Conservation (phyloP, 441 rosid genomes). For the Cnidoscolus chayamansa region DNA sequence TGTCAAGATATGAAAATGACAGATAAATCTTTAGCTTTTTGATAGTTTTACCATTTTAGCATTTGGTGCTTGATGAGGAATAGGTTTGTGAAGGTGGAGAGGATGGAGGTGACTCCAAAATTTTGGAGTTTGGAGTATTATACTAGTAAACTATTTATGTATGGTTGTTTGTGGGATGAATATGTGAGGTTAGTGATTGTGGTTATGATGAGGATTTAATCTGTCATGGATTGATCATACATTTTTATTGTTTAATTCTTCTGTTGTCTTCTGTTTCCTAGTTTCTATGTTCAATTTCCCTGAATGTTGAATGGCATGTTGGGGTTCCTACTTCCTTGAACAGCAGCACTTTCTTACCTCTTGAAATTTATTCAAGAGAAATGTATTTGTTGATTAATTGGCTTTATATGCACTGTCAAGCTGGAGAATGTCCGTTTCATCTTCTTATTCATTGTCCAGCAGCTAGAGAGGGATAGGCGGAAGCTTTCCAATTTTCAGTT, state of each 20-base stretch:
- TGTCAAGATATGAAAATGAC: background rate
- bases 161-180: background rate
- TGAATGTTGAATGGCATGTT: background rate
- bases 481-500: background rate
- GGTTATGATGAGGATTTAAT: background rate
- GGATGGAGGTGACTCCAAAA: background rate
- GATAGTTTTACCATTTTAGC: background rate
- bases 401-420: background rate
- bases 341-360: background rate
- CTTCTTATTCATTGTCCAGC: constrained; percentile 4
- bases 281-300: background rate
- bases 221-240: background rate
- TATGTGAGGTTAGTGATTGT: no score
- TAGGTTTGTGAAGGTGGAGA: background rate
- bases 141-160: background rate
- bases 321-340: background rate
- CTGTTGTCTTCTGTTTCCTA: background rate
- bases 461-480: background rate
- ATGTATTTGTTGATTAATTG: background rate
- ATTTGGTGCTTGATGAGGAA: background rate
- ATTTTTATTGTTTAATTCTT: background rate
- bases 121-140: background rate
- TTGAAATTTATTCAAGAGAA: background rate
- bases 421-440: background rate
- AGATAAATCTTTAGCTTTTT: background rate